A percentile compares a stretch with the other conserved stretches of the same genome.
These are phyloP conservation scores for Neophaeococcomyces aloes DNA, from an alignment of 2,329 filamentous ascomycete genomes.

Conservation along the genomic window DNA sequence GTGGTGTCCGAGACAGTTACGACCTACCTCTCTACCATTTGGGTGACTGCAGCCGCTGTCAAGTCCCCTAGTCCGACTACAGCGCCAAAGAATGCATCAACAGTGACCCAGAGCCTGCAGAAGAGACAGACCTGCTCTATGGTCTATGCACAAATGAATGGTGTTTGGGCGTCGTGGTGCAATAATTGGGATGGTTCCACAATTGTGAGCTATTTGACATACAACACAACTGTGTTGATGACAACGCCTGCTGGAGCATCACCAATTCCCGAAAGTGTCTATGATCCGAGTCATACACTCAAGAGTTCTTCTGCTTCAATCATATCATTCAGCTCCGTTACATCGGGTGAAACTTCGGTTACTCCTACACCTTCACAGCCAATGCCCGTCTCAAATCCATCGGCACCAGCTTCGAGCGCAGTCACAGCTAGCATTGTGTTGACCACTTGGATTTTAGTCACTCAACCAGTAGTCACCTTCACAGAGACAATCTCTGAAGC, in stretches of 20 bases:
- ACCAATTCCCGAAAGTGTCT: slow-evolving; percentile 4
- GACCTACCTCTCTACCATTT: slow-evolving; percentile 1
- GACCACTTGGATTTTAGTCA: not conserved
- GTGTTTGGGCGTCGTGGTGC: slow-evolving; percentile 17
- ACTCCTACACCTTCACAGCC: not conserved
- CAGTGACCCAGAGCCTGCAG: not conserved
- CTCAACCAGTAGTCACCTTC: not conserved
- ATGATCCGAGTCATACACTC: not conserved
- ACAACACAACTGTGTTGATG: slow-evolving; percentile 18
- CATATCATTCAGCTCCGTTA: slow-evolving; percentile 4
- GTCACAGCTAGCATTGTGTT: not conserved
- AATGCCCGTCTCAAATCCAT: slow-evolving; percentile 2
- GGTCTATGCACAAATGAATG: slow-evolving; percentile 19
- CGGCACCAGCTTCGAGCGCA: slow-evolving; percentile 8
- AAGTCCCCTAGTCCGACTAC: not conserved
- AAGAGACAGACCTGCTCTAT: slow-evolving; percentile 22
- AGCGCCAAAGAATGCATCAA: not conserved
- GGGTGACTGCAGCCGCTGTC: not conserved
- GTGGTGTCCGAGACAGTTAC: not conserved
- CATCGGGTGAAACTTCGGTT: slow-evolving; percentile 4
- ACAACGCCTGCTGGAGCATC: slow-evolving; percentile 2
- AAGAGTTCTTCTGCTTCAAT: not conserved
- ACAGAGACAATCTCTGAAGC: not conserved
- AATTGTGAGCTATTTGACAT: slow-evolving; percentile 15
- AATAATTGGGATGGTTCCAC: slow-evolving; percentile 20